These are phyloP conservation scores for Taiozyma onychis DNA, from an alignment of 1,139 yeast genomes.

Conservation along the genomic window DNA sequence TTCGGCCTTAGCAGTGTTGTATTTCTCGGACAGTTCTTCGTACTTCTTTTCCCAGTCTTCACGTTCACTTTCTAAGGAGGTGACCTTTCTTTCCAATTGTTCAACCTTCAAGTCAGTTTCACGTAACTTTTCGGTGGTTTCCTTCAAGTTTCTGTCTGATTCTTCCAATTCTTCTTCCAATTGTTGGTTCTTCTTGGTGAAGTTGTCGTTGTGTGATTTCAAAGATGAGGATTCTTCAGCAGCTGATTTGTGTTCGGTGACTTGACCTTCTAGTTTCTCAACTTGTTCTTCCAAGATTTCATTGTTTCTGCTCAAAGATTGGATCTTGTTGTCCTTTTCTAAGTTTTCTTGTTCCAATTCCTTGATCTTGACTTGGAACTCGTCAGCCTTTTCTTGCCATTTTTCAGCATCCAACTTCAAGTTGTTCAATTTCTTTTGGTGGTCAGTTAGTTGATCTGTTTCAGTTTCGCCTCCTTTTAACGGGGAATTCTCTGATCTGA, in stretches of 20 bases:
- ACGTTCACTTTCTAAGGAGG: conserved; percentile 87
- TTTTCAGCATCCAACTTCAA: conserved; percentile 93
- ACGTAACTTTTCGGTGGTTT: conserved; percentile 90
- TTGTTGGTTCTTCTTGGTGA: conserved; percentile 85
- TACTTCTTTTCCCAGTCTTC: conserved; percentile 88
- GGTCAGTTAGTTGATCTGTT: neutral
- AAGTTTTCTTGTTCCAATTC: conserved; percentile 86
- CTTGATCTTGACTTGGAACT: conserved; percentile 73
- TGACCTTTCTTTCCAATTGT: conserved; percentile 92
- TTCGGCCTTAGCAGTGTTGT: conserved; percentile 81
- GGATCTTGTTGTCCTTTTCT: conserved; percentile 93
- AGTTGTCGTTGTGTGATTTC: conserved; percentile 85
- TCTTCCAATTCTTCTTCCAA: conserved; percentile 93
- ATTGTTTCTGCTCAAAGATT: conserved; percentile 88
- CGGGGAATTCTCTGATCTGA: neutral
- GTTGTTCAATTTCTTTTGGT: conserved; percentile 69
- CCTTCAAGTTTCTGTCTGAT: conserved; percentile 87
- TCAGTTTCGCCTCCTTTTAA: conserved; percentile 2
- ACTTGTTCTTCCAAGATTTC: conserved; percentile 86
- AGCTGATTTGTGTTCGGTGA: conserved; percentile 76
- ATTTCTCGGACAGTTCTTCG: conserved; percentile 82
- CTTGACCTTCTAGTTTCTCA: conserved; percentile 78
- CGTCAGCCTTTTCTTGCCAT: conserved; percentile 97
- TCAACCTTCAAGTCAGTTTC: conserved; percentile 96
- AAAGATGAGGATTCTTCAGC: conserved; percentile 92